phyloP scores from a whole-genome alignment of 495 filamentous ascomycete species.

The Venustampulla echinocandica region DNA sequence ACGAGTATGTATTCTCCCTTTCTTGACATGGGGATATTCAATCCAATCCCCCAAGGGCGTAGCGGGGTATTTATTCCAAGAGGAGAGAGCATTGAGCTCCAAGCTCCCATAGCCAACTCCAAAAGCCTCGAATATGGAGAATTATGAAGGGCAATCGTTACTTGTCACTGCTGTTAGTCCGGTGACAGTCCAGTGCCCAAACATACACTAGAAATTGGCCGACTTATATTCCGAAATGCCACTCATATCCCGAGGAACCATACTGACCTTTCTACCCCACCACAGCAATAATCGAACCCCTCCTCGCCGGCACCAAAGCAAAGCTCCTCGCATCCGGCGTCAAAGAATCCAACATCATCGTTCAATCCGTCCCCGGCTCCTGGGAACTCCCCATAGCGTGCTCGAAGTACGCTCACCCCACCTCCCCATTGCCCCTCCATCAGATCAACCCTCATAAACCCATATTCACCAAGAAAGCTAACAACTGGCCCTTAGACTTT shows the following conservation, averaged over 20 bases:
- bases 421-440: neutral
- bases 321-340: constrained; percentile 64
- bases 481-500: constrained; percentile 55
- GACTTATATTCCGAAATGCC: too few species aligned
- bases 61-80: too few species aligned
- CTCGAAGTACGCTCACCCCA: constrained; percentile 16
- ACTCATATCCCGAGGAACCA: too few species aligned
- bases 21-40: neutral
- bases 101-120: too few species aligned
- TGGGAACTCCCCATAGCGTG: constrained; percentile 53
- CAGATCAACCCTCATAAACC: neutral
- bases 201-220: too few species aligned
- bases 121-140: too few species aligned
- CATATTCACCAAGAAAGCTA: neutral
- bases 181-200: too few species aligned
- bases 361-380: constrained; percentile 83
- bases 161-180: too few species aligned
- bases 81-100: too few species aligned
- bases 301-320: constrained; percentile 65
- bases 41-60: too few species aligned
- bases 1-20: constrained; percentile 20
- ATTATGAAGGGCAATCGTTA: too few species aligned
- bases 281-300: constrained; percentile 55
- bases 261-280: too few species aligned
- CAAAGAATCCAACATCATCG: constrained; percentile 73